Evolutionary conservation across 805 yeast genomes (phyloP).

Genomic region (Yamadazyma sp.): DNA sequence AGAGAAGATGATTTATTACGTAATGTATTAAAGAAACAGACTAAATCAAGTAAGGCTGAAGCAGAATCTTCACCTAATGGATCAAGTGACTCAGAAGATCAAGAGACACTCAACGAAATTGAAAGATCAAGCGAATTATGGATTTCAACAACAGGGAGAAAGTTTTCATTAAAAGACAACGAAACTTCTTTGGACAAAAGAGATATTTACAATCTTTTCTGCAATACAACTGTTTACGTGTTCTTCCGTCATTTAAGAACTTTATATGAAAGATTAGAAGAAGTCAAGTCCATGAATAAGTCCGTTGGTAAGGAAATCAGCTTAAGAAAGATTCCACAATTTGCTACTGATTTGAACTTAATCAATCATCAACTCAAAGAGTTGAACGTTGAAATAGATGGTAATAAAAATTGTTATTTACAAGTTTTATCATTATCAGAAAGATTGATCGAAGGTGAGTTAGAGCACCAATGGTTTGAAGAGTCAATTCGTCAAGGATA

Average conservation of each 20-base stretch:
- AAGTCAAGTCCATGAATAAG: conserved; percentile 68
- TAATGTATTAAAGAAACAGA: conserved; percentile 58
- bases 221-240: conserved; percentile 83
- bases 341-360: conserved; percentile 84
- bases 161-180: conserved; percentile 27
- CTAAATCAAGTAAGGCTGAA: conserved; percentile 36
- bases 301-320: conserved; percentile 73
- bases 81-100: conserved; percentile 29
- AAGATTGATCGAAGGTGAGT: conserved; percentile 78
- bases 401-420: conserved; percentile 61
- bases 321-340: conserved; percentile 59
- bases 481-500: conserved; percentile 94
- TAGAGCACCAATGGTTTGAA: conserved; percentile 94
- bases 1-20: conserved; percentile 56
- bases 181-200: conserved; percentile 34
- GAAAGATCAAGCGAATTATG: conserved; percentile 41
- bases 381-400: conserved; percentile 70
- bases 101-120: conserved; percentile 26
- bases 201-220: conserved; percentile 71
- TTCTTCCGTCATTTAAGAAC: conserved; percentile 84
- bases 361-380: conserved; percentile 78
- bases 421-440: conserved; percentile 77
- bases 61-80: conserved; percentile 26
- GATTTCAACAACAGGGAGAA: conserved; percentile 36
- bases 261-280: conserved; percentile 73